Conservation (phyloP, 768 basidiomycete genomes). For the Lactarius quietus region DNA sequence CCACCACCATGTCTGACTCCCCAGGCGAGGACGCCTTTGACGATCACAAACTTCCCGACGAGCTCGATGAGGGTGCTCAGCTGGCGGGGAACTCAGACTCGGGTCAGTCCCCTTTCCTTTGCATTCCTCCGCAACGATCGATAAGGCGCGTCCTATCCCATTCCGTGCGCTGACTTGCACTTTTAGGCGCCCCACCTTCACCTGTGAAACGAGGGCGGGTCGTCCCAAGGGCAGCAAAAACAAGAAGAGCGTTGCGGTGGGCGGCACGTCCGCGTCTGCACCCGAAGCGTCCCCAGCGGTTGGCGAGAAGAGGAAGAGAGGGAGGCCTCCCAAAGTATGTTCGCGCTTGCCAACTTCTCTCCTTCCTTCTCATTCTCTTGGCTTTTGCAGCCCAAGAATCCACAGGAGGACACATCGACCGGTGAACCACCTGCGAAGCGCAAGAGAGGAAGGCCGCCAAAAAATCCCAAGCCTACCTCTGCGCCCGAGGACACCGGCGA, state of each 20-base stretch:
- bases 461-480: slow-evolving; percentile 49
- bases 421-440: slow-evolving; percentile 46
- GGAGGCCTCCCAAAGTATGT: slow-evolving; percentile 51
- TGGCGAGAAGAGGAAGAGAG: slow-evolving; percentile 44
- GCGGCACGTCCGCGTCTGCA: slow-evolving; percentile 31
- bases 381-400: slow-evolving; percentile 33
- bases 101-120: slow-evolving; percentile 28
- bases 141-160: slow-evolving; percentile 28
- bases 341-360: background rate
- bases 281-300: slow-evolving; percentile 31
- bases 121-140: slow-evolving; percentile 21
- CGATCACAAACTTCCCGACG: slow-evolving; percentile 57
- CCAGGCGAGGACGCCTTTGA: slow-evolving; percentile 51
- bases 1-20: slow-evolving; percentile 57
- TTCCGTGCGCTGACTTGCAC: slow-evolving; percentile 29
- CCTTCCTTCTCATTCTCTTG: slow-evolving; percentile 14
- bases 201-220: slow-evolving; percentile 77
- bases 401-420: slow-evolving; percentile 42
- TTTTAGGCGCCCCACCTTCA: slow-evolving; percentile 35
- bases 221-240: slow-evolving; percentile 89
- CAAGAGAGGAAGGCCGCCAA: slow-evolving; percentile 73
- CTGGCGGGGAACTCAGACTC: slow-evolving; percentile 35
- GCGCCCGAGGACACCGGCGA: slow-evolving; percentile 40
- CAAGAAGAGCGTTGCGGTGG: slow-evolving; percentile 49
- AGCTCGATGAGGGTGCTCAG: slow-evolving; percentile 50